phyloP scores from a whole-genome alignment of 2,329 filamentous ascomycete genomes.

The Fusarium haematococcum region DNA sequence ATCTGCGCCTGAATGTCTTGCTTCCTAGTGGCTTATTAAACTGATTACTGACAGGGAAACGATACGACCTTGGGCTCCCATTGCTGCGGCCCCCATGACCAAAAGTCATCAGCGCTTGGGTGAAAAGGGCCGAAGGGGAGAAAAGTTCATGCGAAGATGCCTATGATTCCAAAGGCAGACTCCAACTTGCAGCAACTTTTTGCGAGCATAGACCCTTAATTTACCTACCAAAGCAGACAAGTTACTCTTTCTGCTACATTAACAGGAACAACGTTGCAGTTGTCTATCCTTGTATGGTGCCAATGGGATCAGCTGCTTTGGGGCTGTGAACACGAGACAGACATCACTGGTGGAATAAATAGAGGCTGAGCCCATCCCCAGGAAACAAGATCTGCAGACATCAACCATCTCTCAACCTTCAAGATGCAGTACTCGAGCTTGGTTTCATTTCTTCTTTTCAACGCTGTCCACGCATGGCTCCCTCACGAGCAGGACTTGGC shows the following conservation, averaged over 20 bases:
- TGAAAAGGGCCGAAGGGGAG: background rate
- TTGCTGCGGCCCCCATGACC: background rate
- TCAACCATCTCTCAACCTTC: background rate
- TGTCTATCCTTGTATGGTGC: background rate
- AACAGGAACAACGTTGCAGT: background rate
- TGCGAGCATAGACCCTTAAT: background rate
- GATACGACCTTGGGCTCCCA: background rate
- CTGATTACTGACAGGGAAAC: background rate
- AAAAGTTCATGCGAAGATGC: background rate
- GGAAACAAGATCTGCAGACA: background rate
- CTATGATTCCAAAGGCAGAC: background rate
- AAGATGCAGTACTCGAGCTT: constrained; percentile 1
- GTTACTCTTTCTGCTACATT: background rate
- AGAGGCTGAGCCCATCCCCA: background rate
- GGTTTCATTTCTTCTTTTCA: constrained; percentile 2
- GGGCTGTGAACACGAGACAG: background rate
- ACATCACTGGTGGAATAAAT: background rate
- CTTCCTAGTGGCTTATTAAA: background rate
- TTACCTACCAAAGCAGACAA: background rate
- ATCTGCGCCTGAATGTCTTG: background rate
- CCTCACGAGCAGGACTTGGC: constrained; percentile 28
- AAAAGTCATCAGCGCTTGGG: background rate
- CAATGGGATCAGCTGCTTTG: background rate
- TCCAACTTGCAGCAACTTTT: background rate
- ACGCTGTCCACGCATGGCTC: constrained; percentile 24